phyloP scores from a whole-genome alignment of 2,329 filamentous ascomycete genomes.

The Paecilomyces sp. region DNA sequence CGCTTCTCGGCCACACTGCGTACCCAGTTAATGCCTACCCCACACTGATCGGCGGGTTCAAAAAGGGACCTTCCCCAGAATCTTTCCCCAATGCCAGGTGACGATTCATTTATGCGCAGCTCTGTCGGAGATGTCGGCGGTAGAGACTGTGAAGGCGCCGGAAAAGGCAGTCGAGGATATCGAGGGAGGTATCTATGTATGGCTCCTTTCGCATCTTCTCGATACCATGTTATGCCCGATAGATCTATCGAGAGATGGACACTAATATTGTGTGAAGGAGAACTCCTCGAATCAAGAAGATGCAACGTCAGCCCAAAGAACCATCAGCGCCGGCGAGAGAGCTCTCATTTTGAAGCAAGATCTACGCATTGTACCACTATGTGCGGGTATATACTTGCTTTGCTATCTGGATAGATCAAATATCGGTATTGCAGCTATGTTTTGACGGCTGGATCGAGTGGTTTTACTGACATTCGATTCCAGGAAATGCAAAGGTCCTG shows the following conservation, averaged over 20 bases:
- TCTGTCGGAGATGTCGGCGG: not conserved
- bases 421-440: slow-evolving; percentile 43
- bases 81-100: not conserved
- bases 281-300: not conserved
- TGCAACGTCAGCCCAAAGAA: slow-evolving; percentile 5
- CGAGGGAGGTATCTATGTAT: not conserved
- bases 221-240: too few relatives aligned
- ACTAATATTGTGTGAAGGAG: not conserved
- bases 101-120: not conserved
- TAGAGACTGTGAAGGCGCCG: not conserved
- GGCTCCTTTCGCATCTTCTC: not conserved
- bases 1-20: not conserved
- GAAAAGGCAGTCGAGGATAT: not conserved
- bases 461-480: slow-evolving; percentile 6
- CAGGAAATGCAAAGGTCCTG: slow-evolving; percentile 57
- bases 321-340: slow-evolving; percentile 14
- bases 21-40: not conserved
- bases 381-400: slow-evolving; percentile 58
- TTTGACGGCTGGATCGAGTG: too few relatives aligned
- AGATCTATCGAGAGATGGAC: not conserved
- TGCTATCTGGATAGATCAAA: slow-evolving; percentile 63
- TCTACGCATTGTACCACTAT: slow-evolving; percentile 55
- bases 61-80: not conserved
- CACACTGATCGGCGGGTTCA: not conserved
- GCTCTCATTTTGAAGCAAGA: slow-evolving; percentile 53